Evolutionary conservation across 306 rosid genomes (phyloP), one percentile per base, ranked within the genome.

Genomic region (Spatholobus suberectus): DNA sequence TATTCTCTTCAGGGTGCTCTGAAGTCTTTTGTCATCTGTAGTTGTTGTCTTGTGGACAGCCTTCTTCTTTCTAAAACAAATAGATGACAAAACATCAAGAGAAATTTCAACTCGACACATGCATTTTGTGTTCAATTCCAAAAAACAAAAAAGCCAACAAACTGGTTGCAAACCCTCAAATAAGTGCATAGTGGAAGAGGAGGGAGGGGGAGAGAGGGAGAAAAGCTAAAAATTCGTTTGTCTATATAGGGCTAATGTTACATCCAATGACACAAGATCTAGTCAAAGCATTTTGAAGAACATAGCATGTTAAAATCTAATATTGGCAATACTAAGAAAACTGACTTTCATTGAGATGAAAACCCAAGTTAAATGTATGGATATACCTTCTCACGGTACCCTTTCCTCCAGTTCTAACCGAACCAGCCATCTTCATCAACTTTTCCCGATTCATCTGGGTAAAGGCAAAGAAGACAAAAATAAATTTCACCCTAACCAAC

Each of bases 401-500:
- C 87, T 94, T 94, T 68, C 98, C 98, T 68, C 98, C 98, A 20
- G 98, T 94, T 86, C 98, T 89, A 34, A 94, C 98, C 0, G 98
- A 94, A 92, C 98, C 94, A 2, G 97, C 98, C 98, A 94, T 94
- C 90, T 91, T 92, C 90, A 83, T 90, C 80, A 94, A 92, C 83
- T 62, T 94, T 41, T 89, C 93, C 73, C 87, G 26, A 93, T 94
- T 90, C 98, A 94, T 94, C 98, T 94, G 89, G 17, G 20, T 26
- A 63, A 70, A 67, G 1, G 9, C 14, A 3, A 43, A 62, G 18
- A 55, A 38, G 8, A 3, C 10, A 26, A 59, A 38, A 58, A 81
- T 76, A 21, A 84, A 79, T 54, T 73, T 73, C 72, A 70, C 27
- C 1, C 0, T 34, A 14, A 15, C 4, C 44, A 58, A 44, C n/a